Base-by-base conservation (phyloP, 495 filamentous ascomycete species). In the Glutinoglossum americanum region DNA sequence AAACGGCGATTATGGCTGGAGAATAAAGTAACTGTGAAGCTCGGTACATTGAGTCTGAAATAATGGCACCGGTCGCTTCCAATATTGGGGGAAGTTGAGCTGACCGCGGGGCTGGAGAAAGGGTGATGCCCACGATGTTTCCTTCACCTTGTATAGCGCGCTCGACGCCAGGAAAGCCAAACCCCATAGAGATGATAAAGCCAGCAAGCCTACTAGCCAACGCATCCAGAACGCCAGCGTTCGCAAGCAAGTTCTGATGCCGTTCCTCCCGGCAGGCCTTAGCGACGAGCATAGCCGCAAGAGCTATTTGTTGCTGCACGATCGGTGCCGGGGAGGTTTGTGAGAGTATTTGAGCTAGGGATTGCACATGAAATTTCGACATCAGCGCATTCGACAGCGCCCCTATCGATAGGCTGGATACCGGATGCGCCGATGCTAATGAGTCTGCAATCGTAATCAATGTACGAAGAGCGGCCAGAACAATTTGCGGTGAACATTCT, bases 61-160 rank as follows among this genome's bases (percentile, higher is more conserved):
- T 79, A 47, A 97, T 89, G 44, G 80, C 76, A 11, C 81, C 78
- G 48, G 93, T 79, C 0, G 89, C 86, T 58, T 88, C 83, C n/a
- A 98, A 69, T 49, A 93, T 76, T 28, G 79, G 74, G 7, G 81
- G 74, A 47, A 94, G 68, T 33, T 78, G 74, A n/a, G 75, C 74
- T 10, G 72, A 71, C 28, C 68, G 69, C 0, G 81, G 77, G 7
- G 85, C 78, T 44, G 82, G 76, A 10, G 70, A 68, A 27, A 75
- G 78, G 56, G 75, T 74, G 54, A 69, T 68, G 26, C 69, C 67
- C 49, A 65, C 32, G 28, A 28, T 28, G 25, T 59, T 17, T 45
- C 25, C 56, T 8, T 58, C 37, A 27, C 25, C 17, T 3, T 27
- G 49, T 17, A 25, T 23, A 17, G n/a, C 6, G 7, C 62, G 60